These are phyloP conservation scores for Aspergillus hiratsukae DNA, from an alignment of 2,329 filamentous ascomycete genomes.

Conservation along the genomic window DNA sequence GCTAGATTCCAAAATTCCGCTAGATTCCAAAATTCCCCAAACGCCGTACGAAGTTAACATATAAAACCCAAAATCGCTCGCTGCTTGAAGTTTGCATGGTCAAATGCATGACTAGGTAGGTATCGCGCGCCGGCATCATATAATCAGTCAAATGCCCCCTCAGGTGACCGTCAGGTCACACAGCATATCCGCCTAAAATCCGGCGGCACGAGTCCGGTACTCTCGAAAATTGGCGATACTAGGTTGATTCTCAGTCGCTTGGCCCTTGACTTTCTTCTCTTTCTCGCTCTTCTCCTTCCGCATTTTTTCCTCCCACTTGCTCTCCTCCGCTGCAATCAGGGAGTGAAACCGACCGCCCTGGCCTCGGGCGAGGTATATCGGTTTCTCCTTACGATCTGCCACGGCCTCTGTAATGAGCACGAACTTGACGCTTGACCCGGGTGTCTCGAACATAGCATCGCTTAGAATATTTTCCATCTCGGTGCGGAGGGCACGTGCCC, in stretches of 20 bases:
- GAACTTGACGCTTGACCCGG: conserved; percentile 61
- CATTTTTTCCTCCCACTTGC: conserved; percentile 44
- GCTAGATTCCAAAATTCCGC: background rate
- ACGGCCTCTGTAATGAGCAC: conserved; percentile 69
- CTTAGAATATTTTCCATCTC: conserved; percentile 74
- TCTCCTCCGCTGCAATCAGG: conserved; percentile 48
- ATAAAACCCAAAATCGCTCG: background rate
- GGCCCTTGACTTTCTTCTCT: conserved; percentile 19
- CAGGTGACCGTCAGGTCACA: background rate
- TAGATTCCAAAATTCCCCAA: background rate
- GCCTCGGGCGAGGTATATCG: conserved; percentile 49
- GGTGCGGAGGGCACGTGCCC: conserved; percentile 72
- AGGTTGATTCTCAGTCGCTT: conserved; percentile 10
- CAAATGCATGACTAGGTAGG: background rate
- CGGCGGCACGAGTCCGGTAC: conserved; percentile 38
- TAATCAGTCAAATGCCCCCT: background rate
- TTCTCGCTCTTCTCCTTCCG: conserved; percentile 29
- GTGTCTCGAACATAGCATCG: conserved; percentile 77
- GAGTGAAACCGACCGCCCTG: conserved; percentile 49
- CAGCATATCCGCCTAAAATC: conserved; percentile 11
- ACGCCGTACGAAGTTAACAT: background rate
- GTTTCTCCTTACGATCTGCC: conserved; percentile 57
- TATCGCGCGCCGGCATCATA: background rate
- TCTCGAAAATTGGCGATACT: conserved; percentile 39
- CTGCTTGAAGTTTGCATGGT: background rate